Evolutionary conservation across 1,284 basidiomycete genomes (phyloP), one percentile per base, ranked within the genome.

Genomic region (Trichosporon ovoides): DNA sequence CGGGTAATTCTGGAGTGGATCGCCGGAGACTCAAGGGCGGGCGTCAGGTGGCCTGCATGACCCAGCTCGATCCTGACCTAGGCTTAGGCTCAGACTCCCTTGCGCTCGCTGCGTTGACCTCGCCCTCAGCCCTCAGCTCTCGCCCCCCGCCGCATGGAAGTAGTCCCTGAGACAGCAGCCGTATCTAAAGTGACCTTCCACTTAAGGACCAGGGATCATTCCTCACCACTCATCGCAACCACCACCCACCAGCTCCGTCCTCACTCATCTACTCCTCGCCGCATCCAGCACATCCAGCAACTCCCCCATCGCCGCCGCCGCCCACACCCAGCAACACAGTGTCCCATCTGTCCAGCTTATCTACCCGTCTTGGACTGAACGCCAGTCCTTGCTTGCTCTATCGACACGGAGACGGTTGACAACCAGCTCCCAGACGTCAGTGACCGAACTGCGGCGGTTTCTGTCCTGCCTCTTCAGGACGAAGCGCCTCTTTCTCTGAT

Each of bases 111-210:
- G n/a, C n/a, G n/a, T n/a, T n/a, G n/a, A n/a, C n/a, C n/a, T n/a
- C n/a, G n/a, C n/a, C n/a, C n/a, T n/a, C n/a, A n/a, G n/a, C n/a
- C n/a, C n/a, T n/a, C n/a, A n/a, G n/a, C n/a, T n/a, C 28, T 9
- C 28, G 5, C 28, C 5, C 28, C 28, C 28, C 9, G 28, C 5
- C 28, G 5, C 5, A 31, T 9, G 28, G 5, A 31, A 9, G n/a
- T n/a, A n/a, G 24, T 28, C 24, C 24, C 43, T 24, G 22, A 48
- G 28, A 4, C 28, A 31, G 28, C 28, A 48, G 43, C 28, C 14
- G 28, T 48, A 48, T 48, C 43, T 48, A 31, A 31, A 48, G 22
- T 28, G 43, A 48, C 43, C 43, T 48, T 48, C 43, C 43, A 48
- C 35, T 19, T 48, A 28, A 48, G 43, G 22, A 24, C 43, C n/a